Evolutionary conservation across 2,329 filamentous ascomycete genomes (phyloP), one percentile per base, ranked within the genome.

Genomic region (Leptographium radiaticola): DNA sequence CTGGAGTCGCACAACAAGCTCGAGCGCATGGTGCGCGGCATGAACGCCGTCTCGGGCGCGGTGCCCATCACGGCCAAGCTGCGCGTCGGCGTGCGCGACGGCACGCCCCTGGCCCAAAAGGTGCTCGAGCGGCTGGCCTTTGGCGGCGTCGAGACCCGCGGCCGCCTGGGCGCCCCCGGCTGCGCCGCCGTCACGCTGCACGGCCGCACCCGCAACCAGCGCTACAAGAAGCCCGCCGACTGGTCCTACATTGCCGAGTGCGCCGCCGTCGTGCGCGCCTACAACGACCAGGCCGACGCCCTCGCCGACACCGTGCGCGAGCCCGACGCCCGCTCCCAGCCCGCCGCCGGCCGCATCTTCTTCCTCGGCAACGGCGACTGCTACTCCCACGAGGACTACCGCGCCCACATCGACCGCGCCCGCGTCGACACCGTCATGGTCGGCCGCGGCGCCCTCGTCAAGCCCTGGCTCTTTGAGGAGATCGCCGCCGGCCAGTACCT

Each of bases 391-490:
- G 71, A 83, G 36, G 89, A 97, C 66, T 97, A 97, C 71, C 82
- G 82, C 58, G 73, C 83, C 55, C 83, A 93, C 63, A 74, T 97
- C 42, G 76, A 84, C 49, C 79, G 91, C 56, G 79, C 87, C 39
- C 80, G 81, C 48, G 89, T 97, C 47, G 91, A 97, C 71, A 83
- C 83, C n/a, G 87, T 95, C 65, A 97, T 98, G 93, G 82, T 97
- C 57, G 93, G 84, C n/a, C 87, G 93, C 57, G 93, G 93, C 54
- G 93, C 93, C 11, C 78, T 98, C 55, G 88, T 97, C 71, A 98
- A 98, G 71, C 93, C 93, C 1, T 98, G 93, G 93, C 75, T 98
- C 58, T 98, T 97, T 65, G 93, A 98, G 68, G 93, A 98, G 70
- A 97, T 98, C 53, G 81, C 87, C 60, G 79, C 83, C 58, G 86